Base-by-base conservation (phyloP, 2,329 filamentous ascomycete genomes). In the Rutstroemia sp. region DNA sequence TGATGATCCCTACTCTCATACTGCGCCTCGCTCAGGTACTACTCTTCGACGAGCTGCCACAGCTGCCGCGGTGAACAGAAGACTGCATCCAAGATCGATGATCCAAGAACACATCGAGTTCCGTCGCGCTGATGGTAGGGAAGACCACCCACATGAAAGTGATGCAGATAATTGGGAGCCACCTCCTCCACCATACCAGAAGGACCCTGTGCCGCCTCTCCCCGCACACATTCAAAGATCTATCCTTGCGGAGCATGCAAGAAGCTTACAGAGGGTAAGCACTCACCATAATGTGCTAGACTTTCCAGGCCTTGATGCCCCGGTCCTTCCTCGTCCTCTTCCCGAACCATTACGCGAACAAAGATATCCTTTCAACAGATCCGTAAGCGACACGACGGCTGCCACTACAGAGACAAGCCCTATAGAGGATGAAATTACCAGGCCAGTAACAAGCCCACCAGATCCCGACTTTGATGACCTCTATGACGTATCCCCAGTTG, bases 111-210 rank as follows among this genome's bases (percentile, higher is more conserved):
- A 73, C 40, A 77, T 84, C 47, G 73, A 84, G 63, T 88, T 87
- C 67, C 80, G 84, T 46, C 80, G 86, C 47, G 85, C 86, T 14
- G 85, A 89, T 70, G 84, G 85, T 6, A 78, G 84, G 44, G 76
- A 81, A 44, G 86, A 92, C 65, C 79, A 90, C 63, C 89, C 89
- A 4, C 88, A 94, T 69, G 89, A 94, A 70, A 92, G 88, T 61
- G 89, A 94, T 68, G 88, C 89, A 4, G 89, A 94, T 65, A 89
- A 92, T 64, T 95, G 89, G 89, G 87, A 91, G 4, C 88, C 89
- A 5, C 89, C 89, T 5, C 89, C 89, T 8, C 89, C 89, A 3
- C 88, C 88, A 1, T 95, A 95, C 64, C 82, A 84, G 42, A 80
- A 82, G 54, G 83, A 87, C 0, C 71, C 73, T n/a, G 68, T 74